phyloP scores from a whole-genome alignment of 148 eudicot genomes.

The Beta vulgaris region DNA sequence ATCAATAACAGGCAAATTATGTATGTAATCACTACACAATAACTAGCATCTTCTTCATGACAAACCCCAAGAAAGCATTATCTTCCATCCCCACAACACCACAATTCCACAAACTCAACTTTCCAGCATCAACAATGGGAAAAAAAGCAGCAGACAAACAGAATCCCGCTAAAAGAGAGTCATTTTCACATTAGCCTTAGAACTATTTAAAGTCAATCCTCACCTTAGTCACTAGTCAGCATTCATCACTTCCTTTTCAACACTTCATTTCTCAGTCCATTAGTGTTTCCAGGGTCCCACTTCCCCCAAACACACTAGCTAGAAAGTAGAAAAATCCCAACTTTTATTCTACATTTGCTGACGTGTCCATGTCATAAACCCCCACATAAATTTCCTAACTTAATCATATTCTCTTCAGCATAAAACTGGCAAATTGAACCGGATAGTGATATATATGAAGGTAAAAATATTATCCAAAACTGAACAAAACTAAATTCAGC shows the following conservation, averaged over 20 bases:
- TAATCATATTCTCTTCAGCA: too few species aligned
- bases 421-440: too few species aligned
- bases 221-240: too few species aligned
- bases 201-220: background rate
- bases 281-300: constrained; percentile 4
- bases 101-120: background rate
- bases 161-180: background rate
- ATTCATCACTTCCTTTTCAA: constrained; percentile 9
- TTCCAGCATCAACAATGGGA: background rate
- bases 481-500: too few species aligned
- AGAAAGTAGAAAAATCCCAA: too few species aligned
- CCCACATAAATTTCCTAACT: background rate
- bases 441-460: too few species aligned
- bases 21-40: constrained; percentile 4
- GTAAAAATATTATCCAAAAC: too few species aligned
- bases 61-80: background rate
- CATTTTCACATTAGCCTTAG: background rate
- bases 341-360: background rate
- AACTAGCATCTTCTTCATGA: background rate
- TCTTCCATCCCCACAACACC: background rate
- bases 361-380: background rate
- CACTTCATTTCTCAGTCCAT: background rate
- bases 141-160: background rate
- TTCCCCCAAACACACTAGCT: background rate
- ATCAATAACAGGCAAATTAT: too few species aligned